phyloP scores from a whole-genome alignment of 352 stramenopile genomes.

The Phytophthora pisi region DNA sequence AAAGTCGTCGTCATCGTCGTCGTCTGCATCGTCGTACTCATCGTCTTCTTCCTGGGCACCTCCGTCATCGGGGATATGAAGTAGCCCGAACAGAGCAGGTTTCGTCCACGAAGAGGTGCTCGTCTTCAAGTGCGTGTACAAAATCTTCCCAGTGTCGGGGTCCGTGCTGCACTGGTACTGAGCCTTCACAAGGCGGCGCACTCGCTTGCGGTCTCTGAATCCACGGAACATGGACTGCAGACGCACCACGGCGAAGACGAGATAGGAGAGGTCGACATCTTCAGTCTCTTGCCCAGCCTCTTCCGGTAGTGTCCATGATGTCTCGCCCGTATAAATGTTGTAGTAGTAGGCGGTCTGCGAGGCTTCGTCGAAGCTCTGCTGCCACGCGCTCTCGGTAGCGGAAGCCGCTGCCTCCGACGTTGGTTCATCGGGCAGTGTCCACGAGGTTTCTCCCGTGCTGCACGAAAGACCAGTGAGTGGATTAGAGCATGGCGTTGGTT shows the following conservation, averaged over 20 bases:
- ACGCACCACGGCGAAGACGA: constrained; percentile 50
- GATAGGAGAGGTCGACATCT: constrained; percentile 42
- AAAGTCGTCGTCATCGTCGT: constrained; percentile 49
- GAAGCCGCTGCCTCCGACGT: constrained; percentile 22
- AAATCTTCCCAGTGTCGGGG: constrained; percentile 34
- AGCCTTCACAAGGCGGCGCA: constrained; percentile 34
- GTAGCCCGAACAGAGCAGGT: constrained; percentile 41
- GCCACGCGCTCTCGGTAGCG: constrained; percentile 40
- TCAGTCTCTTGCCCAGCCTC: constrained; percentile 20
- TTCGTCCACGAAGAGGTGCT: constrained; percentile 47
- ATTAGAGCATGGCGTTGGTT: not conserved
- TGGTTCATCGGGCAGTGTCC: constrained; percentile 41
- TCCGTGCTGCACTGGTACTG: constrained; percentile 49
- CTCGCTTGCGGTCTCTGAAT: constrained; percentile 35
- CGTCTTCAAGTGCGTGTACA: constrained; percentile 55
- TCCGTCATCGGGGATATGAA: constrained; percentile 35
- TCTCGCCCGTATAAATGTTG: constrained; percentile 68
- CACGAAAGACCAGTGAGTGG: not conserved
- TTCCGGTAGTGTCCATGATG: constrained; percentile 62
- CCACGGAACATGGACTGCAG: constrained; percentile 62
- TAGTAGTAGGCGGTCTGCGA: constrained; percentile 78
- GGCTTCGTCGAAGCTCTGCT: constrained; percentile 67
- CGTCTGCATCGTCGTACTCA: constrained; percentile 26
- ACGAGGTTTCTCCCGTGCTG: constrained; percentile 68
- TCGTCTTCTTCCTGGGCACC: constrained; percentile 20